Evolutionary conservation across 179 eudicot genomes (phyloP).

Genomic region (Silene vulgaris): DNA sequence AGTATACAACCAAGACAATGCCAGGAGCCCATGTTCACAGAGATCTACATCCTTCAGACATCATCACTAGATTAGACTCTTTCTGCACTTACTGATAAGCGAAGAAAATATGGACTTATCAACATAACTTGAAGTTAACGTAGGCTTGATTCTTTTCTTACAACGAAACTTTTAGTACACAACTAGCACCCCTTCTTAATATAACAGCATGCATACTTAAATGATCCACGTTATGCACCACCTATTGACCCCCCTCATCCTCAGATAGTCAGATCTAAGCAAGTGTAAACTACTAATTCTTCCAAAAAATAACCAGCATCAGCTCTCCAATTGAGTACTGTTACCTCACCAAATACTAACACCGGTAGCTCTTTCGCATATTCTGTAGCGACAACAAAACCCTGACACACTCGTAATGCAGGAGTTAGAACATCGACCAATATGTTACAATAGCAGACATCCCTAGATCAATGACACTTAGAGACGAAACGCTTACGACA

Average conservation of each 20-base stretch:
- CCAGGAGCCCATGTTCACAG: background rate
- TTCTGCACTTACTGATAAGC: background rate
- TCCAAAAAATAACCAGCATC: background rate
- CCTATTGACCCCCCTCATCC: background rate
- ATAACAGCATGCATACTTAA: background rate
- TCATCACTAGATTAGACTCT: background rate
- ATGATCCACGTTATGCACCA: background rate
- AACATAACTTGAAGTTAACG: background rate
- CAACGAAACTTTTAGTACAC: background rate
- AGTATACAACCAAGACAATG: background rate
- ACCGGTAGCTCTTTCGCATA: background rate
- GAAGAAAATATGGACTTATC: background rate
- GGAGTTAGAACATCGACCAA: background rate
- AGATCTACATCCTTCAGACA: background rate
- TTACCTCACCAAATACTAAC: background rate
- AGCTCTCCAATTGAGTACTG: background rate
- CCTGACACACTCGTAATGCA: background rate
- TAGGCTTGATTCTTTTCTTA: background rate
- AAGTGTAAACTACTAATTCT: background rate
- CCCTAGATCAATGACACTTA: background rate
- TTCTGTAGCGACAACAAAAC: background rate
- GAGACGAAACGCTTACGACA: background rate
- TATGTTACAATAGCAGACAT: background rate
- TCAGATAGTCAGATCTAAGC: background rate
- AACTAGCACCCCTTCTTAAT: background rate